Evolutionary conservation across 495 filamentous ascomycete genomes (phyloP).

Genomic region (Hypoxylon subgilvum): DNA sequence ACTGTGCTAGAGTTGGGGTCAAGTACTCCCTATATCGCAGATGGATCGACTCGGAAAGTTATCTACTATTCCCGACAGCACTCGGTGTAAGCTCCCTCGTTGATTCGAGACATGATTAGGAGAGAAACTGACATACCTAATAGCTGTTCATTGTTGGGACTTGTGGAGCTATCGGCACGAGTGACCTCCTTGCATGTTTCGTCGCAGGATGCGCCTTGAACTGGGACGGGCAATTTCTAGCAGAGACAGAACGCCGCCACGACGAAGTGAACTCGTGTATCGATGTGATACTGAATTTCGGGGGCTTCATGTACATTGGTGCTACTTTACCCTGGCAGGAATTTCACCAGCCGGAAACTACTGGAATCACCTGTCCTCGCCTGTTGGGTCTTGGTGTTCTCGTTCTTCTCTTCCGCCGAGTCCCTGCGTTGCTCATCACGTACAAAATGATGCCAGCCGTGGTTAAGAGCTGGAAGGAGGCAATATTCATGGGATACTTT

Average conservation of each 20-base stretch:
- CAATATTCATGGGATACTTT: slow-evolving; percentile 85
- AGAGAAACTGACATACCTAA: background rate
- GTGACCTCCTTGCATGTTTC: slow-evolving; percentile 91
- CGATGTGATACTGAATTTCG: slow-evolving; percentile 73
- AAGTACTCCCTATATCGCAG: slow-evolving; percentile 59
- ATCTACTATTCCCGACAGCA: slow-evolving; percentile 84
- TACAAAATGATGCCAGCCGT: slow-evolving; percentile 74
- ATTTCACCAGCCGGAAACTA: slow-evolving; percentile 48
- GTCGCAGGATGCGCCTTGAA: slow-evolving; percentile 87
- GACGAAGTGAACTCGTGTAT: slow-evolving; percentile 86
- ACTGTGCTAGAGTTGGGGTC: slow-evolving; percentile 67
- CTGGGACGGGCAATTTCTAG: slow-evolving; percentile 84
- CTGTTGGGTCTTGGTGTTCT: slow-evolving; percentile 75
- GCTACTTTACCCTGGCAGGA: slow-evolving; percentile 76
- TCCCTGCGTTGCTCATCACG: slow-evolving; percentile 46
- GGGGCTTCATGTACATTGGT: slow-evolving; percentile 87
- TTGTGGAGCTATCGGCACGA: slow-evolving; percentile 81
- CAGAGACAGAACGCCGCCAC: slow-evolving; percentile 71
- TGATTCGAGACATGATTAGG: background rate
- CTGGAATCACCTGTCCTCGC: slow-evolving; percentile 62
- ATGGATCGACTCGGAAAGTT: slow-evolving; percentile 85
- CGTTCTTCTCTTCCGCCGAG: slow-evolving; percentile 68
- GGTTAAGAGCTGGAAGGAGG: slow-evolving; percentile 65
- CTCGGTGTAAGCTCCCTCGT: slow-evolving; percentile 64
- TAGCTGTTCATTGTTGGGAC: slow-evolving; percentile 76